A percentile compares a stretch with the other conserved stretches of the same genome.
Evolutionary conservation across 805 yeast species (phyloP).

Genomic region (Cyberlindnera maritima): DNA sequence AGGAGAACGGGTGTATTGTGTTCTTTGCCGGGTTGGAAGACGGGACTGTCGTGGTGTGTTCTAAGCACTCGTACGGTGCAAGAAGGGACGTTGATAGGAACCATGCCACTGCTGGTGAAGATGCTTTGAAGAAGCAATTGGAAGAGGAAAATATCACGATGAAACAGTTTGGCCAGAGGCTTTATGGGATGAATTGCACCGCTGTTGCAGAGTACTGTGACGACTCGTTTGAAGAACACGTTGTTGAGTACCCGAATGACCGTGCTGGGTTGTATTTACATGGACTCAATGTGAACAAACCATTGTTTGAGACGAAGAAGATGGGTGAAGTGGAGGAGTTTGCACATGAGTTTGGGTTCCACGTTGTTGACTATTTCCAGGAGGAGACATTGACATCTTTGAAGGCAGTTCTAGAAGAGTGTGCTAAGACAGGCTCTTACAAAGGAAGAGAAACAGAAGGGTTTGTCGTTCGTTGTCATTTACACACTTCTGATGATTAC

Average conservation of each 20-base stretch:
- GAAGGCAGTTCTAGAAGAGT: slow-evolving; percentile 48
- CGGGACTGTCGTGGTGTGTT: slow-evolving; percentile 81
- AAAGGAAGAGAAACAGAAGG: slow-evolving; percentile 83
- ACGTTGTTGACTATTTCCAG: slow-evolving; percentile 46
- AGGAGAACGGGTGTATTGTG: slow-evolving; percentile 93
- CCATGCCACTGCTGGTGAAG: slow-evolving; percentile 76
- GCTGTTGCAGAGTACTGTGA: slow-evolving; percentile 94
- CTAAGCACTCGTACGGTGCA: slow-evolving; percentile 85
- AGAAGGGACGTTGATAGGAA: slow-evolving; percentile 51
- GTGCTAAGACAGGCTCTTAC: slow-evolving; percentile 67
- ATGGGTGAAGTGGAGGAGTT: slow-evolving; percentile 58
- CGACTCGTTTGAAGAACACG: slow-evolving; percentile 91
- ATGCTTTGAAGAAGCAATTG: slow-evolving; percentile 55
- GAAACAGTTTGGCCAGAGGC: slow-evolving; percentile 50
- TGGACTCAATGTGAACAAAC: slow-evolving; percentile 74
- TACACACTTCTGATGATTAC: slow-evolving; percentile 47
- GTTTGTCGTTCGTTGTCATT: slow-evolving; percentile 76
- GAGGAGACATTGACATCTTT: slow-evolving; percentile 41
- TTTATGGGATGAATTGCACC: slow-evolving; percentile 57
- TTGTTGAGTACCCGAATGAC: slow-evolving; percentile 65
- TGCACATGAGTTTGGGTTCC: slow-evolving; percentile 70
- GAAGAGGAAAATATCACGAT: slow-evolving; percentile 35
- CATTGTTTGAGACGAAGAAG: slow-evolving; percentile 61
- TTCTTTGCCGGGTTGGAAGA: slow-evolving; percentile 73
- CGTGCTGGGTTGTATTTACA: slow-evolving; percentile 84